Conservation (phyloP, 2,329 filamentous ascomycete genomes). For the Knufia petricola region DNA sequence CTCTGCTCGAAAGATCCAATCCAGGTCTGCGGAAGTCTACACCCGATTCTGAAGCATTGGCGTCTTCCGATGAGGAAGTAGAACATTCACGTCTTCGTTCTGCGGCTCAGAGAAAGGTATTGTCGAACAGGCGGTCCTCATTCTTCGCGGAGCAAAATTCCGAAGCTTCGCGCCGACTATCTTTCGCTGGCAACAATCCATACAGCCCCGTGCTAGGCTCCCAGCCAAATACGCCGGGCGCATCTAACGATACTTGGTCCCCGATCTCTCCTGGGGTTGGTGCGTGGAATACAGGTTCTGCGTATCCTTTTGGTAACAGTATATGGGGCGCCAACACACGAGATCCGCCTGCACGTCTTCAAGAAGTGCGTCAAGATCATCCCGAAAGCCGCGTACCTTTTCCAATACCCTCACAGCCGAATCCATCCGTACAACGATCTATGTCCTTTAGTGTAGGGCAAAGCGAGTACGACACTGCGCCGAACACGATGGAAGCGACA, state of each 20-base stretch:
- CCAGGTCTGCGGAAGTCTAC: slow-evolving; percentile 64
- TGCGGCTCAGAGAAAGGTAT: slow-evolving; percentile 33
- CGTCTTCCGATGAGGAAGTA: slow-evolving; percentile 86
- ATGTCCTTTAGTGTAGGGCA: slow-evolving; percentile 96
- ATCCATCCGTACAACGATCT: slow-evolving; percentile 85
- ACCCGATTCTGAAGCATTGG: slow-evolving; percentile 86
- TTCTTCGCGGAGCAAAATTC: slow-evolving; percentile 21
- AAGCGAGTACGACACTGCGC: slow-evolving; percentile 57
- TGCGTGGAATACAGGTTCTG: slow-evolving; percentile 23
- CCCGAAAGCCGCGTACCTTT: slow-evolving; percentile 62
- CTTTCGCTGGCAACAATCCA: slow-evolving; percentile 44
- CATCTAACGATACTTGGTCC: slow-evolving; percentile 47
- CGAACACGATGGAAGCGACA: slow-evolving; percentile 24
- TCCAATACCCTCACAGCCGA: slow-evolving; percentile 77
- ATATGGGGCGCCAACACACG: slow-evolving; percentile 73
- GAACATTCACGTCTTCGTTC: slow-evolving; percentile 43
- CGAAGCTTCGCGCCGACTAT: slow-evolving; percentile 58
- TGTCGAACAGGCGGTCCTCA: slow-evolving; percentile 58
- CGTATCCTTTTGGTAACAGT: slow-evolving; percentile 66
- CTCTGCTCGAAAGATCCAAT: slow-evolving; percentile 63
- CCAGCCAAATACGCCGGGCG: slow-evolving; percentile 68
- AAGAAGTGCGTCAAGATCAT: slow-evolving; percentile 60
- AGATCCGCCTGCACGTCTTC: slow-evolving; percentile 63
- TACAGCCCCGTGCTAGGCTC: slow-evolving; percentile 66
- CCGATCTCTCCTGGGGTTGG: slow-evolving; percentile 12